A percentile compares a stretch with the other conserved stretches of the same genome.
These are phyloP conservation scores for Stephanocyclus meneghinianus DNA, from an alignment of 352 stramenopile species.

Conservation along the genomic window DNA sequence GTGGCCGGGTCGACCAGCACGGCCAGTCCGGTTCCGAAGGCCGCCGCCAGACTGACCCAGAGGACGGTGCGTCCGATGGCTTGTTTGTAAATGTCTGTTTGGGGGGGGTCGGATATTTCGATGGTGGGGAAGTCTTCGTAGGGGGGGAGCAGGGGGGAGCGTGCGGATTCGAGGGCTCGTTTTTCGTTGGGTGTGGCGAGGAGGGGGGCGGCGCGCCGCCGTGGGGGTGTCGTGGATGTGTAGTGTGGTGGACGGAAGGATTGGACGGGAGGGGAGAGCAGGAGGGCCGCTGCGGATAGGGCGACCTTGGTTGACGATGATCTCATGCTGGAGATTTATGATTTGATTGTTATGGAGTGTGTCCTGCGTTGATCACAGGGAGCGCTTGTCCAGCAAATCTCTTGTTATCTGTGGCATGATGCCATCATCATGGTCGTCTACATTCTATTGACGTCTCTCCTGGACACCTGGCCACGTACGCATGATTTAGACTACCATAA, in stretches of 20 bases:
- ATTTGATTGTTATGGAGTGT: not conserved
- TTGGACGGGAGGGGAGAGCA: not conserved
- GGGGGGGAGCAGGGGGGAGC: not conserved
- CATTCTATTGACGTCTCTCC: too few relatives aligned
- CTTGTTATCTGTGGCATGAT: too few relatives aligned
- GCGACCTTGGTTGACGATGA: not conserved
- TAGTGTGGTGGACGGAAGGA: not conserved
- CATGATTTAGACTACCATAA: too few relatives aligned
- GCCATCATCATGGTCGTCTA: too few relatives aligned
- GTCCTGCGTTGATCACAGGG: too few relatives aligned
- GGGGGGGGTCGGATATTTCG: conserved; percentile 28
- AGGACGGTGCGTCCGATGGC: conserved; percentile 65
- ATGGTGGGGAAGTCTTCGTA: conserved; percentile 33
- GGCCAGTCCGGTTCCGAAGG: conserved; percentile 58
- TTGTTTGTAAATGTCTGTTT: conserved; percentile 56
- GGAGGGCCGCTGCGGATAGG: not conserved
- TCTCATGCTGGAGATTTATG: not conserved
- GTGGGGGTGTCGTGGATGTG: not conserved
- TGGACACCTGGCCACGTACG: too few relatives aligned
- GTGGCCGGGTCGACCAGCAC: conserved; percentile 49
- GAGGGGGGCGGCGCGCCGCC: not conserved
- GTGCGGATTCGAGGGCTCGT: not conserved
- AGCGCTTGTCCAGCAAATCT: too few relatives aligned
- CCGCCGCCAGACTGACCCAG: conserved; percentile 60
- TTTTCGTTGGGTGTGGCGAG: conserved; percentile 17